A percentile compares a stretch with the other conserved stretches of the same genome.
phyloP scores from a whole-genome alignment of 1,139 yeast species.

The Chernovozyma aurita region DNA sequence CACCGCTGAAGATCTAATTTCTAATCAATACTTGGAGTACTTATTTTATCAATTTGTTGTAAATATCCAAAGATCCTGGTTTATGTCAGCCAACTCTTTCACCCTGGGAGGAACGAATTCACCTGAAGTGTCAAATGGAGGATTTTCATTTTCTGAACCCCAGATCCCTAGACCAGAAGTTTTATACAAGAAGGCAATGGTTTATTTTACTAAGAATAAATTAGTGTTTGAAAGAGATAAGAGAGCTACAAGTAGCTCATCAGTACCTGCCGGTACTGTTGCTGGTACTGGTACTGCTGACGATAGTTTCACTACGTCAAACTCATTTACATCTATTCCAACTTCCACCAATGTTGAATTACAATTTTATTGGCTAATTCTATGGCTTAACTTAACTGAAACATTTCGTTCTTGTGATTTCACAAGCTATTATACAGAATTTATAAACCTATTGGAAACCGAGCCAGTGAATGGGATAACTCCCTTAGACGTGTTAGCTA shows the following conservation, averaged over 20 bases:
- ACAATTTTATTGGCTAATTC: conserved; percentile 19
- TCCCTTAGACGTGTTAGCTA: conserved; percentile 8
- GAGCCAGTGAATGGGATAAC: conserved; percentile 1
- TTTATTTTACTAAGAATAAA: conserved; percentile 22
- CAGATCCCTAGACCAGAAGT: conserved; percentile 11
- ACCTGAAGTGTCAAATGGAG: neutral
- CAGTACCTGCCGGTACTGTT: neutral
- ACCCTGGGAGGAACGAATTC: neutral
- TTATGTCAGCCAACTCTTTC: neutral
- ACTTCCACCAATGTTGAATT: conserved; percentile 11
- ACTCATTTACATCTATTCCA: neutral
- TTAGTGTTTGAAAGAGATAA: conserved; percentile 7
- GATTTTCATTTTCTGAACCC: conserved; percentile 1
- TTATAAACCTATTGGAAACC: conserved; percentile 13
- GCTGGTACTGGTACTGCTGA: neutral
- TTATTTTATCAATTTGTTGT: conserved; percentile 15
- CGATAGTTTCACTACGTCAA: neutral
- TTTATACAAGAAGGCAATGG: conserved; percentile 17
- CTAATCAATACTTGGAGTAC: conserved; percentile 17
- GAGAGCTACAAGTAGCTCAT: conserved; percentile 5
- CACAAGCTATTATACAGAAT: conserved; percentile 20
- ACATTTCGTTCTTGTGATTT: conserved; percentile 24
- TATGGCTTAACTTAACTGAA: conserved; percentile 19
- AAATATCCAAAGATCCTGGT: conserved; percentile 8
- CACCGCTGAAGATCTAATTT: conserved; percentile 12